A percentile compares a stretch with the other conserved stretches of the same genome.
phyloP scores from a whole-genome alignment of 352 stramenopile species.

The Pythium plurisporium region DNA sequence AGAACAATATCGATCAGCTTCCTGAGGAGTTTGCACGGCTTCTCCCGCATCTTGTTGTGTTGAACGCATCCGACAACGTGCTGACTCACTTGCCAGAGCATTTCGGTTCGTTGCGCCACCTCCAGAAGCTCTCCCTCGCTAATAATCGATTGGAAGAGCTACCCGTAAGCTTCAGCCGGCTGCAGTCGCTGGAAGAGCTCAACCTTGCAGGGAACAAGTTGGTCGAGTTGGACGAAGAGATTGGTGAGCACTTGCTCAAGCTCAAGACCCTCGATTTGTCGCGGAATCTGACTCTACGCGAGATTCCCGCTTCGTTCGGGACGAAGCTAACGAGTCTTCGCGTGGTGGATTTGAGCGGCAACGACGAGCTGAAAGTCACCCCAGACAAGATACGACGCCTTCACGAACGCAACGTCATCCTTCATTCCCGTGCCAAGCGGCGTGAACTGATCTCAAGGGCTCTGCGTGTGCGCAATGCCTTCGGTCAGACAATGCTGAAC shows the following conservation, averaged over 20 bases:
- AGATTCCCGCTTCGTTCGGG: conserved; percentile 26
- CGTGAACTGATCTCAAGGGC: conserved; percentile 58
- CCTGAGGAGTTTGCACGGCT: conserved; percentile 28
- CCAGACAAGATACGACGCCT: conserved; percentile 57
- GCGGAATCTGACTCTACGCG: conserved; percentile 28
- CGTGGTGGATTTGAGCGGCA: conserved; percentile 42
- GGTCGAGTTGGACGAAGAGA: conserved; percentile 26
- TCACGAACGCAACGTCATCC: conserved; percentile 55
- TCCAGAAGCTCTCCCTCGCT: conserved; percentile 44
- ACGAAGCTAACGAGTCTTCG: conserved; percentile 25
- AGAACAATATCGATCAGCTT: conserved; percentile 33
- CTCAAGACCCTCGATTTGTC: conserved; percentile 39
- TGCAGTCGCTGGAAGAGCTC: conserved; percentile 43
- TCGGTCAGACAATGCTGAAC: conserved; percentile 26
- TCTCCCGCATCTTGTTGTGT: conserved; percentile 33
- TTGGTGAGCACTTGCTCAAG: conserved; percentile 26
- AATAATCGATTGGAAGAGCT: conserved; percentile 37
- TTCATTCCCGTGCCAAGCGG: conserved; percentile 55
- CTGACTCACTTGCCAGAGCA: conserved; percentile 31
- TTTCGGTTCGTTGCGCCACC: conserved; percentile 28
- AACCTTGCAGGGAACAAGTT: conserved; percentile 38
- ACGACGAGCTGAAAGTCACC: conserved; percentile 24
- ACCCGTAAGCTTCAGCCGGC: conserved; percentile 20
- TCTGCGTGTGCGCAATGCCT: conserved; percentile 42
- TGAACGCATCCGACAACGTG: conserved; percentile 41